phyloP scores from a whole-genome alignment of 345 rosid genomes.

The Citrus medica region DNA sequence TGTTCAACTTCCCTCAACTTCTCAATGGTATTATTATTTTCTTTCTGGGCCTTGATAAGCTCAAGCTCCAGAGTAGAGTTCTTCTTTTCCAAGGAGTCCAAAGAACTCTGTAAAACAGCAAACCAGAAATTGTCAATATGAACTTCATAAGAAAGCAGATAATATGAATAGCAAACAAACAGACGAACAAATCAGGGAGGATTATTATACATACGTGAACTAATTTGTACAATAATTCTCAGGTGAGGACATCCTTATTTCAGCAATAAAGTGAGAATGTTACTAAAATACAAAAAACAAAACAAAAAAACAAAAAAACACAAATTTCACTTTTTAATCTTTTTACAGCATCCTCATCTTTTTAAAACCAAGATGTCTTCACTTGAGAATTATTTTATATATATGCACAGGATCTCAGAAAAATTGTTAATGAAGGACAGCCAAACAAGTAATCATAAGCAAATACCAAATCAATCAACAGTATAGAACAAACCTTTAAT shows the following conservation, averaged over 20 bases:
- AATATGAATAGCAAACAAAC: neutral
- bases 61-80: slow-evolving; percentile 67
- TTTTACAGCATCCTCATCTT: no score
- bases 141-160: neutral
- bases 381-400: no score
- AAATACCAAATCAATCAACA: neutral
- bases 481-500: slow-evolving; percentile 54
- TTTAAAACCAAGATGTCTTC: no score
- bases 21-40: slow-evolving; percentile 40
- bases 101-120: slow-evolving; percentile 46
- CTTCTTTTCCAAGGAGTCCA: slow-evolving; percentile 62
- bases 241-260: no score
- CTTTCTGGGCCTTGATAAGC: slow-evolving; percentile 57
- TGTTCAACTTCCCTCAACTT: slow-evolving; percentile 68
- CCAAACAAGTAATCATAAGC: neutral
- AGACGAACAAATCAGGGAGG: neutral
- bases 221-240: no score
- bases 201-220: neutral
- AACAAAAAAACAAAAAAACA: no score
- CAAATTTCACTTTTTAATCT: no score
- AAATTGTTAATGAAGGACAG: neutral
- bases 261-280: no score
- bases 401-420: no score
- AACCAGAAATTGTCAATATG: slow-evolving; percentile 1
- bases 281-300: no score